These are phyloP conservation scores for Neurospora africana DNA, from an alignment of 495 filamentous ascomycete species.

Conservation along the genomic window DNA sequence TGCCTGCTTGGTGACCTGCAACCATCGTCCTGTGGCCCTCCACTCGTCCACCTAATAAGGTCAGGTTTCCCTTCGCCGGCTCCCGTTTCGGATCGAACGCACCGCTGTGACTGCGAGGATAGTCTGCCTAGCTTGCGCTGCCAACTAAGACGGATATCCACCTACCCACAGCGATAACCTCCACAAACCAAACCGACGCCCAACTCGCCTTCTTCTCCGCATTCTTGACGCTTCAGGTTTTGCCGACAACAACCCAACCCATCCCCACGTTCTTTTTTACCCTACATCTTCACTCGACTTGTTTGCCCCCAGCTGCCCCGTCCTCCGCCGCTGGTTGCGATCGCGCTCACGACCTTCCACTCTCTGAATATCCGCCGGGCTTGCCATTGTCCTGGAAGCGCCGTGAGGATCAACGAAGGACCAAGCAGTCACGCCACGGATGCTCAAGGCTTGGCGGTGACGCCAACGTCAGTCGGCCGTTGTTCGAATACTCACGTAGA, in stretches of 20 bases:
- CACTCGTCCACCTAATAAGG: background rate
- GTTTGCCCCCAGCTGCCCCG: background rate
- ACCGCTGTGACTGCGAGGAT: background rate
- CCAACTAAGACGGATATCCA: background rate
- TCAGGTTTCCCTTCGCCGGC: background rate
- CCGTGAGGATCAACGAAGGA: background rate
- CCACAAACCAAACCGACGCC: background rate
- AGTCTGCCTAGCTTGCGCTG: background rate
- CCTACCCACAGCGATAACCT: background rate
- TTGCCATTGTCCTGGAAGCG: background rate
- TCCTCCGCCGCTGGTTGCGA: background rate
- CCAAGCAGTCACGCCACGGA: slow-evolving; percentile 4
- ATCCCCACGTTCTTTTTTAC: background rate
- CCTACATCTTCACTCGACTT: background rate
- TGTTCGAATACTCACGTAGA: background rate
- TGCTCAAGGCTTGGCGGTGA: slow-evolving; percentile 12
- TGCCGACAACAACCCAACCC: background rate
- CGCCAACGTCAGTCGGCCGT: slow-evolving; percentile 10
- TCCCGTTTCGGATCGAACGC: background rate
- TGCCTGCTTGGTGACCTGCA: background rate
- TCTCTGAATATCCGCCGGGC: background rate
- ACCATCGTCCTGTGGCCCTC: background rate
- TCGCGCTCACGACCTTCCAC: background rate
- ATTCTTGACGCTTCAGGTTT: background rate
- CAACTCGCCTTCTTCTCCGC: background rate